Base-by-base conservation (phyloP, 2,329 filamentous ascomycete genomes). In the Xylaria sp. region DNA sequence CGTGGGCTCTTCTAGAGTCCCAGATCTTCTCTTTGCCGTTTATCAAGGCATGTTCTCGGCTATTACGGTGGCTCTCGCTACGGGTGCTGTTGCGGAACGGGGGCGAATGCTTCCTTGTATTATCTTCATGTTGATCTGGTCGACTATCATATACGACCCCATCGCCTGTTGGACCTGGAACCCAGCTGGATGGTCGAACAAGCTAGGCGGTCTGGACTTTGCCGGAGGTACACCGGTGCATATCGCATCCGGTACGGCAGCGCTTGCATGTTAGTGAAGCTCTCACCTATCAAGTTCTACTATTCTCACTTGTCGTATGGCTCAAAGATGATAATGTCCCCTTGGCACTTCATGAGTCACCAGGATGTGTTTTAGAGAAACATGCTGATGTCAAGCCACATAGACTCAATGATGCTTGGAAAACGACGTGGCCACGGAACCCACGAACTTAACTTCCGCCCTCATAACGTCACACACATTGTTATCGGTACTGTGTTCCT, bases 161-260 rank as follows among this genome's bases (percentile, higher is more conserved):
- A 94, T 97, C 78, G 94, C 94, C 55, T 97, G 94, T 86, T 97
- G 94, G 94, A 97, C 93, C 9, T 97, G 94, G 94, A 97, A 97
- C 79, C 81, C 92, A 0, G 83, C 84, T 39, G 94, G 94, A 25
- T 97, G 94, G 94, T 89, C 91, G 13, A 92, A 87, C 81, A 85
- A 88, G 73, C 87, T 97, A 82, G 94, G 94, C 56, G 93, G 92
- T 33, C 86, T 97, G 54, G 94, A 97, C 81, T 97, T 96, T 77
- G 94, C 94, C 25, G 94, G 94, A 71, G 94, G 94, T 76, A 97
- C 94, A 1, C 94, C 94, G 0, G 94, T 97, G 63, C 94, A 97
- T 79, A 96, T 97, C 75, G 85, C 92, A 1, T 95, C 93, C 2
- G 94, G 94, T 60, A 88, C 88, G 54, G 93, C 94, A 20, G 94